Evolutionary conservation across 768 basidiomycete genomes (phyloP), one percentile per base, ranked within the genome.

Genomic region (Multifurca ochricompacta): DNA sequence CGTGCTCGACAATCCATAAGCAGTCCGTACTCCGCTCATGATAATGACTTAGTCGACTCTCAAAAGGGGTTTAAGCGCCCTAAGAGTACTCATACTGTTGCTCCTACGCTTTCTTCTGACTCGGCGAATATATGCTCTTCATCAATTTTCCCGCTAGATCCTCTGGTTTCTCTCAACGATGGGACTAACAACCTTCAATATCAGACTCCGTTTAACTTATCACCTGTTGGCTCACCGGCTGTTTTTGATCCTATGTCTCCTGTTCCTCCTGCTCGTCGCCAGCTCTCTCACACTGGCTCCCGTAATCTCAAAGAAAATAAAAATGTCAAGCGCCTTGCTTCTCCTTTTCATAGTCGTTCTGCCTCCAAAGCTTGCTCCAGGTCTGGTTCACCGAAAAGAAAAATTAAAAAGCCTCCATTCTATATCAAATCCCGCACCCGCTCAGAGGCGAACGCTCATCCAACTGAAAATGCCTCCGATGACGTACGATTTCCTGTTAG

Each of bases 331-430:
- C 25, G 42, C 18, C 71, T 77, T 21, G 73, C 69, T 10, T 78
- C 75, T 23, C 77, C 78, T 1, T 79, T 77, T 59, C 68, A 63
- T 46, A 76, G 76, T 40, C 70, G 72, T 39, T 74, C 77, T 16
- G 64, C 63, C 32, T 78, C 78, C 48, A 64, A 68, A 39, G 52
- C 65, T 27, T 52, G 70, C 21, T 75, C 74, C 46, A 72, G 74
- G 6, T 67, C 66, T 19, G 51, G 51, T 28, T 23, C 42, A 37
- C 48, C 48, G 11, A 58, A 60, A 53, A 48, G 66, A 53, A 59
- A 59, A 41, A 37, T 21, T 19, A 53, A 46, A 39, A 59, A 51
- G 27, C 54, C 59, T 11, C 53, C 64, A 9, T 58, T 64, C 8
- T 69, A 68, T 44, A 52, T 52, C 9, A 73, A 75, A 59, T 64